Percentiles rank a stretch among this genome's conserved stretches.
Evolutionary conservation across 179 eudicot genomes (phyloP).

Genomic region (Camellia oleifera): DNA sequence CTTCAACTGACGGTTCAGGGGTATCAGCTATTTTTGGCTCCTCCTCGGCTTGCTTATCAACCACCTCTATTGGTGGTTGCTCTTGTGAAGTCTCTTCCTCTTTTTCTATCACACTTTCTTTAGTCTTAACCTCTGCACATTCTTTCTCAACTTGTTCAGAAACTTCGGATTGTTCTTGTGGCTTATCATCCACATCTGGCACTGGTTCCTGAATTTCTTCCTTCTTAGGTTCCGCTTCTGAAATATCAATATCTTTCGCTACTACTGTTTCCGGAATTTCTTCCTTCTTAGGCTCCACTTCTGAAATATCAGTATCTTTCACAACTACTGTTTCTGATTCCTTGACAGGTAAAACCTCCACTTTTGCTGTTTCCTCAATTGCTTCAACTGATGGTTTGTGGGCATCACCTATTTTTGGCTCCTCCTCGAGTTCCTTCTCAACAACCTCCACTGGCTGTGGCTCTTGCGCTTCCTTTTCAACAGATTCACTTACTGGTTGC

Average conservation of each 20-base stretch:
- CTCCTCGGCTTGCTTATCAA: conserved; percentile 7
- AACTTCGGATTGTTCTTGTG: conserved; percentile 16
- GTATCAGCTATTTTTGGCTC: conserved; percentile 1
- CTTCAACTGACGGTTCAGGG: conserved; percentile 22
- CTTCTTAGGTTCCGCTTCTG: conserved; percentile 19
- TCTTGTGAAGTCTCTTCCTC: not conserved
- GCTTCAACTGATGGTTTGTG: conserved; percentile 13
- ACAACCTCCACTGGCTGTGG: not conserved
- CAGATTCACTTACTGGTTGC: not conserved
- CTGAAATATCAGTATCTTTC: conserved; percentile 23
- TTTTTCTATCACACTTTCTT: not conserved
- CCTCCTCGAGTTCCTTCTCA: conserved; percentile 8
- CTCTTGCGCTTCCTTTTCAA: not conserved
- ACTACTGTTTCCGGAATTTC: conserved; percentile 20
- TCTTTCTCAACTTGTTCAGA: conserved; percentile 18
- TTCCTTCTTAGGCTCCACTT: conserved; percentile 19
- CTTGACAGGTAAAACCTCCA: conserved; percentile 18
- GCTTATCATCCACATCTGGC: conserved; percentile 21
- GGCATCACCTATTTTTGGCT: not conserved
- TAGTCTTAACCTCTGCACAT: conserved; percentile 17
- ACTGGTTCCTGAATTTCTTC: conserved; percentile 27
- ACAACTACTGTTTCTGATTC: conserved; percentile 21
- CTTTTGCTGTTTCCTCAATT: conserved; percentile 14
- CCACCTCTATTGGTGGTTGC: not conserved
- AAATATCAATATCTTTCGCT: conserved; percentile 18